These are phyloP conservation scores for Saxispiralis lemnorum DNA, from an alignment of 495 filamentous ascomycete genomes.

Conservation along the genomic window DNA sequence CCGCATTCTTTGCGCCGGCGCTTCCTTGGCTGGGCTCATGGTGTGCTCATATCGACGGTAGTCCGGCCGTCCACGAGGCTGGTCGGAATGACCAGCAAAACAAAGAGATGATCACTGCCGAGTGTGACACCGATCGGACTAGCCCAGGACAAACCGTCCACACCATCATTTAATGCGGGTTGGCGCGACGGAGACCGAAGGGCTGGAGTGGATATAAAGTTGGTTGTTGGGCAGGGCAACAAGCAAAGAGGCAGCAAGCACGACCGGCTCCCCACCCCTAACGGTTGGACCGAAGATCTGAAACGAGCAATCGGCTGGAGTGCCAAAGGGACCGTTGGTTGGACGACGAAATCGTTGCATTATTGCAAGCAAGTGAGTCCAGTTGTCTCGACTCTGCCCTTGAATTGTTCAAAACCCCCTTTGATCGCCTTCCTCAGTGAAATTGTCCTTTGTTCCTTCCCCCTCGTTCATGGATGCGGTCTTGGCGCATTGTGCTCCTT, in stretches of 20 bases:
- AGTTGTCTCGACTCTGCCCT: background rate
- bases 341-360: too few relatives aligned
- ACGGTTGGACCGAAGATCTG: too few relatives aligned
- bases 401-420: too few relatives aligned
- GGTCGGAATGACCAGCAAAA: slow-evolving; percentile 1
- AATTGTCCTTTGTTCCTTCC: background rate
- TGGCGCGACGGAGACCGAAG: too few relatives aligned
- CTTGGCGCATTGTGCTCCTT: too few relatives aligned
- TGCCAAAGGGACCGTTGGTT: background rate
- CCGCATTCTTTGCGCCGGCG: background rate
- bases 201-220: slow-evolving; percentile 1
- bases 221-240: too few relatives aligned
- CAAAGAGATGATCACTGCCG: slow-evolving; percentile 1
- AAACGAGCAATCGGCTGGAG: background rate
- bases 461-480: background rate
- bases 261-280: background rate
- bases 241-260: too few relatives aligned
- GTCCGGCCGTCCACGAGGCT: slow-evolving; percentile 1
- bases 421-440: too few relatives aligned
- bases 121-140: background rate
- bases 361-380: too few relatives aligned
- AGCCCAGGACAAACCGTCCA: too few relatives aligned
- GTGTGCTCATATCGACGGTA: background rate
- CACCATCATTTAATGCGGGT: too few relatives aligned
- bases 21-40: background rate